Conservation (phyloP, 345 rosid species). For the Aurinia saxatilis region DNA sequence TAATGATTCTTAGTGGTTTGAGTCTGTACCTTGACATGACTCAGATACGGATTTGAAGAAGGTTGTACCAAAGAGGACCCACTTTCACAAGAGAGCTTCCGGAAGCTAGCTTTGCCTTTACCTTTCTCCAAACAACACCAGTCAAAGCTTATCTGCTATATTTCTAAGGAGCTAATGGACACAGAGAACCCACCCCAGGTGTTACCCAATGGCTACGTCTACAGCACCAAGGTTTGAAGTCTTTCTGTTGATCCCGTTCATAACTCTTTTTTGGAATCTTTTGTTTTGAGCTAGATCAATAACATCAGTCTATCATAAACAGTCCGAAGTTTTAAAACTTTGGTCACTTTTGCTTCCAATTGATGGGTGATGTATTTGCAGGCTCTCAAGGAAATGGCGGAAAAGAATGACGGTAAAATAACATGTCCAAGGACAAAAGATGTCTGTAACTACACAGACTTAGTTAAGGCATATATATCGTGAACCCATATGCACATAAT, state of each 20-base stretch:
- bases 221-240: conserved; percentile 75
- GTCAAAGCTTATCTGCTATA: conserved; percentile 94
- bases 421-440: conserved; percentile 81
- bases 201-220: conserved; percentile 90
- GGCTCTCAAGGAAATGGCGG: conserved; percentile 96
- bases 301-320: not conserved
- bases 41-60: conserved; percentile 70
- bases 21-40: conserved; percentile 36
- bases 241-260: not conserved
- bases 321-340: not conserved
- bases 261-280: not conserved
- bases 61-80: conserved; percentile 98
- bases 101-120: conserved; percentile 72
- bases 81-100: conserved; percentile 82
- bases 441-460: conserved; percentile 55
- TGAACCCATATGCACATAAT: conserved; percentile 24
- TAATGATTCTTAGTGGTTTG: not conserved
- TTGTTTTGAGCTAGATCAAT: not conserved
- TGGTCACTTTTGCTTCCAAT: not conserved
- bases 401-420: conserved; percentile 59
- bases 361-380: conserved; percentile 25
- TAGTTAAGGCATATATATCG: conserved; percentile 89
- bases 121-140: conserved; percentile 96
- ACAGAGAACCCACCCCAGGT: conserved; percentile 99
- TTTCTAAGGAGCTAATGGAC: conserved; percentile 93